Base-by-base conservation (phyloP, 805 yeast genomes). In the Metschnikowia arizonensis region DNA sequence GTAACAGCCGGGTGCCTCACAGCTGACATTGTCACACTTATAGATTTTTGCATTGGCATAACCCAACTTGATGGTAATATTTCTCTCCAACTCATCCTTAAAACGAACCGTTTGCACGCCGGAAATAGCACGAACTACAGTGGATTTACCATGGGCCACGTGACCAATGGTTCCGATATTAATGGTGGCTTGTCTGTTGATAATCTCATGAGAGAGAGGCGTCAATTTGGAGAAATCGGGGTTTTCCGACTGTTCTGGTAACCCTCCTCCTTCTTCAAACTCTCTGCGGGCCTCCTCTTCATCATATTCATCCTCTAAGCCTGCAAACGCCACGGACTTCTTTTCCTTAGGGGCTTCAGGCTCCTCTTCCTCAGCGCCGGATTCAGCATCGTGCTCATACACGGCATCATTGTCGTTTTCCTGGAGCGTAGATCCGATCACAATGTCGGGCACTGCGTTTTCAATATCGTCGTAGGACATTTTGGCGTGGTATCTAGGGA, bases 21-120 rank as follows among this genome's bases (percentile, higher is more conserved):
- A 88, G 42, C 74, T 77, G 56, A 82, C 82, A 63, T 84, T 84
- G 60, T 84, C 86, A 76, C 97, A 86, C 68, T 84, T 88, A 76
- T 95, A 93, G 65, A 93, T 93, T 68, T 93, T 93, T 45, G 99
- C 99, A 65, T 93, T 93, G 56, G 99, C 99, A 63, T 93, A 93
- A 66, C 99, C 99, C 60, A 93, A 79, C 71, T 95, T 93, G 67
- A 93, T 93, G 61, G 99, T 93, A 76, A 93, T 93, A 62, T 93
- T 93, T 81, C 99, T 88, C 78, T 93, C 99, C 64, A 93, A 79
- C 74, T 93, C 99, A 73, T 91, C 96, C 78, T 93, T 93, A 79
- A 93, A 93, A 73, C 99, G 85, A 53, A 93, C 99, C 17, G 99
- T 93, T 68, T 95, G 99, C 36, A 95, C 98, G 52, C 99, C 98